Conservation (phyloP, 2,329 filamentous ascomycete species). For the Botrytis paeoniae region DNA sequence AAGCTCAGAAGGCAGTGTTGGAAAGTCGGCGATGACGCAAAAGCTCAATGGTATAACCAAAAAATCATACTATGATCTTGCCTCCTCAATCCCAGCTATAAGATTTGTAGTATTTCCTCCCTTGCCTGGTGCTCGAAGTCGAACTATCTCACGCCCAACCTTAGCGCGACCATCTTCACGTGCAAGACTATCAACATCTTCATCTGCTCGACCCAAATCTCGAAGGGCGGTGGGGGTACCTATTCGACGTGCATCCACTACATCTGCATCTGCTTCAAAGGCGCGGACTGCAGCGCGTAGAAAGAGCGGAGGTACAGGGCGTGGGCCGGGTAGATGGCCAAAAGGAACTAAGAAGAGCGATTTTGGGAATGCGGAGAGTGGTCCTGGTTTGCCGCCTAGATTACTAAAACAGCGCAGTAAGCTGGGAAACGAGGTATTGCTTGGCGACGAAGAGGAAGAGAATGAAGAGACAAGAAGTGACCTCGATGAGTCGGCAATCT, state of each 20-base stretch:
- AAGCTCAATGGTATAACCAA: constrained; percentile 31
- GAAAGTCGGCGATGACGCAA: constrained; percentile 23
- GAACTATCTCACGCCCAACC: constrained; percentile 38
- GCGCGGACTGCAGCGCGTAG: constrained; percentile 44
- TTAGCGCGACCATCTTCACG: constrained; percentile 27
- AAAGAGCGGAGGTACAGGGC: constrained; percentile 60
- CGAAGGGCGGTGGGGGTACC: constrained; percentile 9
- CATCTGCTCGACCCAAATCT: constrained; percentile 26
- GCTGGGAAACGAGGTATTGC: constrained; percentile 36
- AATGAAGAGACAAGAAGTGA: constrained; percentile 26
- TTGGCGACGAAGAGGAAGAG: constrained; percentile 34
- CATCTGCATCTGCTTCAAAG: constrained; percentile 28
- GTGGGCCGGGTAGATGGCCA: constrained; percentile 63
- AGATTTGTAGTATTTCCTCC: constrained; percentile 79
- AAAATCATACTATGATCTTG: constrained; percentile 34
- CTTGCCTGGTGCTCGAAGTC: constrained; percentile 48
- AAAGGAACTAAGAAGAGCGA: constrained; percentile 68
- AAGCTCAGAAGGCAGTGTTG: constrained; percentile 24
- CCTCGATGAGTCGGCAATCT: constrained; percentile 31
- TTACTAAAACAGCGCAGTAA: constrained; percentile 34
- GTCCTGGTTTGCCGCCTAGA: constrained; percentile 59
- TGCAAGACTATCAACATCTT: constrained; percentile 8
- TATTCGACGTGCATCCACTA: constrained; percentile 21
- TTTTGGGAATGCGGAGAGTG: constrained; percentile 64
- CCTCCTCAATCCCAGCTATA: constrained; percentile 57